A percentile compares a stretch with the other conserved stretches of the same genome.
These are phyloP conservation scores for Arthrobotrys sphaeroides DNA, from an alignment of 2,329 filamentous ascomycete species.

Conservation along the genomic window DNA sequence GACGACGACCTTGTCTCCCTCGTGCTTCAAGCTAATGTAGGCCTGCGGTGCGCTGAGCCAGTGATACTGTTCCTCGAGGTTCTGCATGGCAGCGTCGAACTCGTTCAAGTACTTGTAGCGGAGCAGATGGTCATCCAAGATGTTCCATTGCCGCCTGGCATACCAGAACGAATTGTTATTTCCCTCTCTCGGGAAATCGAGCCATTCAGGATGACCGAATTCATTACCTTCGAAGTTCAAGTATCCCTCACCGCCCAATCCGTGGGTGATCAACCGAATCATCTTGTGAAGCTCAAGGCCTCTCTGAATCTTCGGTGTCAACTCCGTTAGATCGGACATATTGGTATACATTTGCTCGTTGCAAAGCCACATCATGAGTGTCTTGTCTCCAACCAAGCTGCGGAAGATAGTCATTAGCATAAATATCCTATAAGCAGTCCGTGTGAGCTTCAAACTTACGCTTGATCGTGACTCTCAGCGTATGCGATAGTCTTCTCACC, in stretches of 20 bases:
- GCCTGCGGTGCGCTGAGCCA: conserved; percentile 89
- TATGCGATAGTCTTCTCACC: conserved; percentile 99
- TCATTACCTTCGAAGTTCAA: conserved; percentile 98
- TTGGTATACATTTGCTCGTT: conserved; percentile 97
- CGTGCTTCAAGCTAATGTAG: conserved; percentile 92
- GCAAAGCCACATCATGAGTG: conserved; percentile 96
- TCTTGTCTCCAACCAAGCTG: conserved; percentile 94
- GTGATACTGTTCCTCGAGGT: conserved; percentile 84
- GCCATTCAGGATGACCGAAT: conserved; percentile 98
- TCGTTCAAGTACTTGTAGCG: conserved; percentile 92
- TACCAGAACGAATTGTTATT: conserved; percentile 96
- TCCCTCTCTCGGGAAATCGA: conserved; percentile 94
- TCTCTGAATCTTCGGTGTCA: conserved; percentile 87
- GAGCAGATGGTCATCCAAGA: conserved; percentile 83
- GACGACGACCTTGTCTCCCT: conserved; percentile 90
- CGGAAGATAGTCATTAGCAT: conserved; percentile 55
- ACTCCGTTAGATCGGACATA: conserved; percentile 86
- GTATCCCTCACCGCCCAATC: conserved; percentile 91
- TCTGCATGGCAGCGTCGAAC: conserved; percentile 92
- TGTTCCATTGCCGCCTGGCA: conserved; percentile 89
- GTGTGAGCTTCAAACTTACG: conserved; percentile 70
- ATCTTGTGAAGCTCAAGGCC: conserved; percentile 96
- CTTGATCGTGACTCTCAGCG: conserved; percentile 96
- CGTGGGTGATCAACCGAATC: conserved; percentile 92
- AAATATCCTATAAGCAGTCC: neutral